Conservation (phyloP, 352 stramenopile genomes). For the Pythium folliculosum region DNA sequence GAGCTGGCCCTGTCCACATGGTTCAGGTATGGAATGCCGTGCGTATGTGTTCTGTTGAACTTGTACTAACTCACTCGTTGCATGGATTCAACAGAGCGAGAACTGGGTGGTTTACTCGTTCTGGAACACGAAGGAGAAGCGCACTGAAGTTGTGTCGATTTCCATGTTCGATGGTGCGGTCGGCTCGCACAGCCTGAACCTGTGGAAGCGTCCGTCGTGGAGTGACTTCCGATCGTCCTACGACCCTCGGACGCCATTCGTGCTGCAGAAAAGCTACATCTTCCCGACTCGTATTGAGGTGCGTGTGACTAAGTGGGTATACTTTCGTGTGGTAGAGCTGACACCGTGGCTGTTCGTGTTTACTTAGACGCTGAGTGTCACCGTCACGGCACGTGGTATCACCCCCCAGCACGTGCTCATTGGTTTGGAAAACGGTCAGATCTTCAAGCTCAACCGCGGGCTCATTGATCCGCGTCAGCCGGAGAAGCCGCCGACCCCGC, state of each 20-base stretch:
- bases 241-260: slow-evolving; percentile 83
- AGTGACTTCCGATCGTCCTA: slow-evolving; percentile 91
- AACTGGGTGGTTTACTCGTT: slow-evolving; percentile 98
- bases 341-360: background rate
- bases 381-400: slow-evolving; percentile 93
- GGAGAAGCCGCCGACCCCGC: slow-evolving; percentile 85
- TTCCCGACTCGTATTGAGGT: slow-evolving; percentile 88
- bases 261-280: slow-evolving; percentile 96
- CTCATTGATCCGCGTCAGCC: slow-evolving; percentile 95
- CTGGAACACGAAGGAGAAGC: slow-evolving; percentile 92
- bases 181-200: slow-evolving; percentile 93
- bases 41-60: background rate
- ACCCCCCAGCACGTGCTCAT: slow-evolving; percentile 94
- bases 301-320: slow-evolving; percentile 3
- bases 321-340: no score
- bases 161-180: slow-evolving; percentile 96
- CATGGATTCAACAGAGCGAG: slow-evolving; percentile 67
- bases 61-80: background rate
- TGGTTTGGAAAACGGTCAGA: slow-evolving; percentile 90
- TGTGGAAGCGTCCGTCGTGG: slow-evolving; percentile 93
- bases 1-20: slow-evolving; percentile 61
- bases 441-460: slow-evolving; percentile 92
- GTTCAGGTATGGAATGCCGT: slow-evolving; percentile 44
- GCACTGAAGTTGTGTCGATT: slow-evolving; percentile 81
- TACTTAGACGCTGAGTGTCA: slow-evolving; percentile 85